Evolutionary conservation across 345 rosid genomes (phyloP), one percentile per base, ranked within the genome.

Genomic region (Brassica incana): DNA sequence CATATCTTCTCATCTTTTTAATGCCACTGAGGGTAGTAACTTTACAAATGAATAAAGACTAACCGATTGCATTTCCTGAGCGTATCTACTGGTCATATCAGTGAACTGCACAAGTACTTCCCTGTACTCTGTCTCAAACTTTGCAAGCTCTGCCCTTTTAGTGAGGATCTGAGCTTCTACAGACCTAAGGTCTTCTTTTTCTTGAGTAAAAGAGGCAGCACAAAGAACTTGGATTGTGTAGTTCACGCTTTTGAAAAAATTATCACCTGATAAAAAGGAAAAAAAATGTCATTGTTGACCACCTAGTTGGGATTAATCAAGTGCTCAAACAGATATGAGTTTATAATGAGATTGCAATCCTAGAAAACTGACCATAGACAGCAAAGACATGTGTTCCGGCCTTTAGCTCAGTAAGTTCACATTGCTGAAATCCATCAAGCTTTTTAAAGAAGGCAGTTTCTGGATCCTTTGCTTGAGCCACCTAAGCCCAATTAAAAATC

Each of bases 341-440:
- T 30, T 59, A 43, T 20, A 38, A 40, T 43, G 32, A 75, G 65
- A 70, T 79, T 23, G 73, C 74, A 73, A 80, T 48, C 62, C 0
- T 30, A 7, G 52, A 79, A 69, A 84, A 78, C 91, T 77, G 74
- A 96, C 99, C 99, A 81, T 96, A 96, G 79, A 96, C 91, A 38
- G 97, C 97, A 88, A 96, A 93, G 63, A 89, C 83, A 81, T 96
- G 99, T 65, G 83, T 87, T 67, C 97, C 99, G 23, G 98, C 89
- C 87, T 90, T 91, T 65, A 96, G 83, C 86, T 92, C 95, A 43
- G 87, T 87, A 78, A 96, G 85, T 88, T 96, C 98, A 81, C 97
- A 93, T 65, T 89, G 99, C 86, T 91, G 97, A 86, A 96, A 96
- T 43, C 94, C 97, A 87, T 93, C 98, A 78, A 96, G 83, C 79